Percentiles rank a stretch among this genome's conserved stretches.
Evolutionary conservation across 2,329 filamentous ascomycete genomes (phyloP).

Genomic region (Botrytis fragariae): DNA sequence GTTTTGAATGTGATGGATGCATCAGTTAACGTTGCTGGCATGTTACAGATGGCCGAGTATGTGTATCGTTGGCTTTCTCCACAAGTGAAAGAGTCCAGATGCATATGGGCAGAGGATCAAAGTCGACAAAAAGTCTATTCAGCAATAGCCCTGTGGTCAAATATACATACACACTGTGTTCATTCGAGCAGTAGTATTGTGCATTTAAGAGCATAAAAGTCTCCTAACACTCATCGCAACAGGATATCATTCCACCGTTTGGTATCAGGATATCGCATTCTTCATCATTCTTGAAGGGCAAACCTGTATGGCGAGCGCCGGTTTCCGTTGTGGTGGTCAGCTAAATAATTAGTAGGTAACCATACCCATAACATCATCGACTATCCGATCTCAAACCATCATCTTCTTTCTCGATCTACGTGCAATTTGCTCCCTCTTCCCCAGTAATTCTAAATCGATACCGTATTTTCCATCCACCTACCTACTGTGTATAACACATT

Average conservation of each 20-base stretch:
- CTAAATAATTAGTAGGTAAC: background rate
- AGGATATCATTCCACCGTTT: background rate
- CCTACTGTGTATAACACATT: no score
- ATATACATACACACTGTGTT: background rate
- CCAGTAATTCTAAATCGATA: background rate
- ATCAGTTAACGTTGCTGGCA: background rate
- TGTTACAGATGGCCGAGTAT: slow-evolving; percentile 9
- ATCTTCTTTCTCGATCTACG: background rate
- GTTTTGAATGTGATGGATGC: background rate
- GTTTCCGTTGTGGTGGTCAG: background rate
- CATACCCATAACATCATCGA: background rate
- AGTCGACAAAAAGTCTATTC: background rate
- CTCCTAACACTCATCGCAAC: background rate
- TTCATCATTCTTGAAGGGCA: background rate
- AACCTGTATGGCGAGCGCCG: background rate
- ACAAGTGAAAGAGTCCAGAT: background rate
- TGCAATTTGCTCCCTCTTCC: background rate
- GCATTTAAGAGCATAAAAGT: background rate
- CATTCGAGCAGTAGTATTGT: background rate
- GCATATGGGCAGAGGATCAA: background rate
- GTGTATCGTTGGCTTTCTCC: slow-evolving; percentile 8
- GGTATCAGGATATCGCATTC: background rate
- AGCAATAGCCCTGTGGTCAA: background rate
- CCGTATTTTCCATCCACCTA: background rate
- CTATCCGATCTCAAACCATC: background rate